Evolutionary conservation across 768 basidiomycete genomes (phyloP), one percentile per base, ranked within the genome.

Genomic region (Suillus luteus): DNA sequence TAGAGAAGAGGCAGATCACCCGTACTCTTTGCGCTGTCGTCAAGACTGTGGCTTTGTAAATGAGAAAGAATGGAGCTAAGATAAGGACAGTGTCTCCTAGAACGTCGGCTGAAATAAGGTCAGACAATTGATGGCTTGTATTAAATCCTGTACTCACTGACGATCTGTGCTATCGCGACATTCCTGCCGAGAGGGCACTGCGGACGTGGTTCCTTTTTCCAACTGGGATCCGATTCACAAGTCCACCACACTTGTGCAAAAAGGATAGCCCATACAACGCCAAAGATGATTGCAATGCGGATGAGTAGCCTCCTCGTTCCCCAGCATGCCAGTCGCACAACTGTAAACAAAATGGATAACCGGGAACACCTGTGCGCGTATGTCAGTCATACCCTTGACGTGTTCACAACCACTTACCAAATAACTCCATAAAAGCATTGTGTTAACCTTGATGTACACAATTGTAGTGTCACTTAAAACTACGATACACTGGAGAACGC

Each of bases 91-190:
- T 52, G 51, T 52, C 51, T 17, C 51, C 51, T 17, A 52, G 10
- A 52, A 52, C 27, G 9, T 52, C 51, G 15, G 51, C 51, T 52
- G 51, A 31, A 66, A 59, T 2, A 54, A 60, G 35, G 70, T 52
- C 51, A 52, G 27, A 52, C 27, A 27, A 52, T 9, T 1, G 1
- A 52, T 10, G 9, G 17, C 17, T 52, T 17, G 9, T 31, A 52
- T 33, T 31, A 10, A 31, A 17, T 17, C 1, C 15, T 31, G 15
- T 5, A 52, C 51, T 4, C 17, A 52, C 51, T 52, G 27, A 52
- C 51, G 17, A 52, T 52, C 51, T 52, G 51, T 17, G 51, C 27
- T 52, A 52, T 31, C 9, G 51, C 51, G 9, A 52, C 51, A 31
- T 52, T 17, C 31, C 51, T 52, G 51, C 51, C 51, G 17, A 52